Base-by-base conservation (phyloP, 2,329 filamentous ascomycete species). In the Aquanectria penicillioides region DNA sequence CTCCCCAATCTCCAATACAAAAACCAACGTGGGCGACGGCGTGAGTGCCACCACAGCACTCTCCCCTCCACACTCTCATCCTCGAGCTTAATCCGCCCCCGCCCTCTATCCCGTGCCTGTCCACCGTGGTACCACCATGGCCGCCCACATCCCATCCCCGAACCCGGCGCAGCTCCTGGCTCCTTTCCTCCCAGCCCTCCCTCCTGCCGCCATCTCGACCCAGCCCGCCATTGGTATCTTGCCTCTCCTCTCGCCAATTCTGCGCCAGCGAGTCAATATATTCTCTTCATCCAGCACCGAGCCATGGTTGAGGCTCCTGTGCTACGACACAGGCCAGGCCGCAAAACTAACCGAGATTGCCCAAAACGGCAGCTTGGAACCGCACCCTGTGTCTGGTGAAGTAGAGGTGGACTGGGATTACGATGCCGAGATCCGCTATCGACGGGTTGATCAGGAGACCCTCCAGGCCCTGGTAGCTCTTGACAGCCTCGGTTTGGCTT, bases 371-470 rank as follows among this genome's bases (percentile, higher is more conserved):
- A 78, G 83, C 40, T 79, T 94, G 26, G 90, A 94, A 73, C 90
- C 90, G n/a, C 92, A 95, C 69, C 92, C 92, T 3, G 86, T 90
- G 5, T 93, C 90, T 3, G 91, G 91, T 51, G 91, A 94, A 74
- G 85, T 94, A 51, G 91, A 94, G 76, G 76, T 94, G 17, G 88
- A 91, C 73, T 86, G 84, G 81, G 83, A 87, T 68, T 82, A 81
- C 55, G 89, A 92, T 55, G 83, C 86, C 7, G 80, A 86, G 58
- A 80, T 82, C 23, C 81, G 84, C 50, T 94, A 89, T 76, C 81
- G 86, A 59, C 82, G 90, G n/a, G 73, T 92, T 29, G 92, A 95
- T 69, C 77, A 84, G 38, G 92, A 95, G 75, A 95, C 91, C 0
- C 74, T 94, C 48, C 89, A 94, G 68, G 82, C 87, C 4, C 80